These are phyloP conservation scores for Pleurozium schreberi DNA, from an alignment of 225 moss, liverwort and hornwort genomes.

Conservation along the genomic window DNA sequence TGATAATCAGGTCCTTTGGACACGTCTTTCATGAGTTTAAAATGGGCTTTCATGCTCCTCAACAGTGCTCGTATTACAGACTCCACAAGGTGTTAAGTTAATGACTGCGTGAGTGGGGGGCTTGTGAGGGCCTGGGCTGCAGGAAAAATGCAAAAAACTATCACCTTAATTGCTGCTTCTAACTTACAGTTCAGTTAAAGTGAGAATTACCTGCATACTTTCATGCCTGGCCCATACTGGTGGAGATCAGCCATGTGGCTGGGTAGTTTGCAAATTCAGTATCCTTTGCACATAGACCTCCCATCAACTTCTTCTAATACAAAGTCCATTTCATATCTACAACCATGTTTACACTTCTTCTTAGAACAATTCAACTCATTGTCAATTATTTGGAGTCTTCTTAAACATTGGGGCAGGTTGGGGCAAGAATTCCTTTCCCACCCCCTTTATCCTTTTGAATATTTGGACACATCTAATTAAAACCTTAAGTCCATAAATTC, in stretches of 20 bases:
- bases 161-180: too few species aligned
- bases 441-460: fast-evolving
- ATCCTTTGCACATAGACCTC: not conserved
- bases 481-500: too few species aligned
- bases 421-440: fast-evolving
- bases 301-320: not conserved
- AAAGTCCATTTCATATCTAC: not conserved
- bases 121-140: too few species aligned
- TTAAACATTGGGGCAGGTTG: not conserved
- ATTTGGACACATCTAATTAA: too few species aligned
- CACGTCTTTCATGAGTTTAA: not conserved
- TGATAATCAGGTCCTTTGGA: not conserved
- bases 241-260: too few species aligned
- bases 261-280: not conserved
- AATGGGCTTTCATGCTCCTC: not conserved
- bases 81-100: not conserved
- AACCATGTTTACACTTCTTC: too few species aligned
- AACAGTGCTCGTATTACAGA: not conserved
- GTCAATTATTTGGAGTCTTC: not conserved
- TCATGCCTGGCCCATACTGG: too few species aligned
- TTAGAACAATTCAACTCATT: not conserved
- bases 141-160: too few species aligned
- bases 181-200: too few species aligned
- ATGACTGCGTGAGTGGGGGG: too few species aligned
- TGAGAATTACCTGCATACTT: too few species aligned